Evolutionary conservation across 352 stramenopile genomes (phyloP).

Genomic region (Phytophthora pistaciae): DNA sequence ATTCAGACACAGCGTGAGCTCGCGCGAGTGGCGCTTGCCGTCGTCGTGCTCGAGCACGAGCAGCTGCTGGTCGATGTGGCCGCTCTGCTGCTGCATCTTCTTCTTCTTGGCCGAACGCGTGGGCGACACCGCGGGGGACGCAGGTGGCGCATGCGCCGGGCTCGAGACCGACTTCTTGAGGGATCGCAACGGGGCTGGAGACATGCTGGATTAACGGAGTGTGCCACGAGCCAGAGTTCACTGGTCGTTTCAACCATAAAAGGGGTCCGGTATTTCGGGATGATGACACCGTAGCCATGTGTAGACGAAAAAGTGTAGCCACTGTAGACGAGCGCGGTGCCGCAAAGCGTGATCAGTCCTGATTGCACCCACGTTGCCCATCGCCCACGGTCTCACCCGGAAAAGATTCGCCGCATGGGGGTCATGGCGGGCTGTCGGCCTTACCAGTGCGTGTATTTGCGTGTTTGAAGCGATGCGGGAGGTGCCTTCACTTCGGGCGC

Average conservation of each 20-base stretch:
- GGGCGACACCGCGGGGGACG: conserved; percentile 19
- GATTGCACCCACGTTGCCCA: conserved; percentile 13
- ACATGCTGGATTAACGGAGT: conserved; percentile 9
- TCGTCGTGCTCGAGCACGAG: conserved; percentile 75
- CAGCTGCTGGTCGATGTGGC: conserved; percentile 75
- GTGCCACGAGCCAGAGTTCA: neutral
- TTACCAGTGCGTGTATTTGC: neutral
- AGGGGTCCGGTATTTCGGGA: conserved; percentile 31
- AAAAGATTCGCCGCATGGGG: neutral
- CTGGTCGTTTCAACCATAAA: conserved; percentile 37
- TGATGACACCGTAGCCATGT: conserved; percentile 19
- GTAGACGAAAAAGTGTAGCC: conserved; percentile 22
- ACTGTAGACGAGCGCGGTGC: conserved; percentile 32
- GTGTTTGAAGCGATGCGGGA: neutral
- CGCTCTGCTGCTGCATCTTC: conserved; percentile 42
- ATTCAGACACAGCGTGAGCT: conserved; percentile 68
- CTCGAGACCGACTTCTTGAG: conserved; percentile 18
- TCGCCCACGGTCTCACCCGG: neutral
- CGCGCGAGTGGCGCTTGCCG: conserved; percentile 73
- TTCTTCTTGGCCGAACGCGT: conserved; percentile 32
- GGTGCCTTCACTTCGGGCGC: neutral
- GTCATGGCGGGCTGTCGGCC: neutral
- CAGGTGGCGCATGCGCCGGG: neutral
- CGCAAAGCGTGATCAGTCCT: conserved; percentile 19
- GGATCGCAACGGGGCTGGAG: conserved; percentile 22